These are phyloP conservation scores for Canariomyces notabilis DNA, from an alignment of 2,329 filamentous ascomycete species.

Conservation along the genomic window DNA sequence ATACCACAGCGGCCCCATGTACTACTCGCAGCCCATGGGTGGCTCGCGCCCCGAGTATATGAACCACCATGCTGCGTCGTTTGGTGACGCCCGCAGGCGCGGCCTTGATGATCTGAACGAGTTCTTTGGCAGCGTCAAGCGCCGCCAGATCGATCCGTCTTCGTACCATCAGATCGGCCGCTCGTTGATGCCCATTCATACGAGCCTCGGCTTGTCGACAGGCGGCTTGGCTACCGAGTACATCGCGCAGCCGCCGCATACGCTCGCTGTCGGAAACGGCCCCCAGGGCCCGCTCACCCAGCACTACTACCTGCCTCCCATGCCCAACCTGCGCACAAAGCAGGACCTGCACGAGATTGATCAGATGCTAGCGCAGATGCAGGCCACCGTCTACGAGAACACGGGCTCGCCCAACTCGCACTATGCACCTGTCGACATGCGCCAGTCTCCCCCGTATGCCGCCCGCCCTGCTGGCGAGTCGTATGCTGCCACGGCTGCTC, in stretches of 20 bases:
- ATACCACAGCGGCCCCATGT: conserved; percentile 68
- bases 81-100: conserved; percentile 62
- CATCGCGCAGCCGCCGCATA: conserved; percentile 38
- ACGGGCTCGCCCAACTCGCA: conserved; percentile 76
- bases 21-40: conserved; percentile 63
- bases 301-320: conserved; percentile 83
- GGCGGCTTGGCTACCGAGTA: conserved; percentile 50
- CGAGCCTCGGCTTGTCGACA: conserved; percentile 59
- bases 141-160: conserved; percentile 78
- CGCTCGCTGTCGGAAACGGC: conserved; percentile 49
- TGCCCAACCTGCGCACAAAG: conserved; percentile 86
- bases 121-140: conserved; percentile 90
- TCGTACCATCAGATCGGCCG: conserved; percentile 92
- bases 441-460: conserved; percentile 37
- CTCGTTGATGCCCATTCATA: conserved; percentile 76
- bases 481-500: conserved; percentile 43
- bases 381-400: conserved; percentile 92
- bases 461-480: conserved; percentile 29
- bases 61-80: conserved; percentile 48
- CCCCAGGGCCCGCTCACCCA: conserved; percentile 60
- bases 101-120: conserved; percentile 86
- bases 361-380: conserved; percentile 91
- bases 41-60: conserved; percentile 54
- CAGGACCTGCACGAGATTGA: conserved; percentile 91
- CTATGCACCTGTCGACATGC: conserved; percentile 61